Evolutionary conservation across 129 eudicot species (phyloP), one percentile per base, ranked within the genome.

Genomic region (Glebionis coronaria): DNA sequence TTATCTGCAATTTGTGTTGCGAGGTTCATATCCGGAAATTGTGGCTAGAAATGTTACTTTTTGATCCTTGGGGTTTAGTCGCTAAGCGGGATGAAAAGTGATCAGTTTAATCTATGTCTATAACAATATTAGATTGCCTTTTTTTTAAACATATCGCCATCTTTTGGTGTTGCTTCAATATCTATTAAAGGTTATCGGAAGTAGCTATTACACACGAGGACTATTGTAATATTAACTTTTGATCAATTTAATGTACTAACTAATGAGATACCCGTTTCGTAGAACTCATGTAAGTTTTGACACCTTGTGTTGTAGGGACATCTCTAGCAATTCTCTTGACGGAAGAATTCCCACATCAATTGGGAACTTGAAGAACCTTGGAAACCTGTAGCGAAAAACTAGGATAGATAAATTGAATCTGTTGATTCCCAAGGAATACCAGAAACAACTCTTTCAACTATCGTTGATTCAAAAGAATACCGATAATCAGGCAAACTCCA

Each of bases 331-430:
- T n/a, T n/a, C n/a, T n/a, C n/a, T n/a, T n/a, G n/a, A n/a, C 61
- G 99, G 99, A 76, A 78, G 70, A 25, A 81, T 93, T 79, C 97
- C 99, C 74, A 62, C 92, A 58, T 82, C 97, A 31, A 82, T 93
- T 72, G 95, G 87, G 72, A 83, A 84, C 71, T 79, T 93, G 76
- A 62, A 28, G 78, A 84, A 84, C 70, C 97, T 93, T 50, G 51
- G 63, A 50, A 66, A 54, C 63, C 78, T 93, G 99, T 93, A n/a
- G n/a, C n/a, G n/a, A n/a, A n/a, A n/a, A n/a, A n/a, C n/a, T n/a
- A n/a, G n/a, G n/a, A n/a, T n/a, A n/a, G n/a, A n/a, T n/a, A n/a
- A n/a, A n/a, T n/a, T n/a, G n/a, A n/a, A n/a, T n/a, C n/a, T n/a
- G n/a, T n/a, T n/a, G n/a, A n/a, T n/a, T n/a, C n/a, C n/a, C n/a